Conservation (phyloP, 371 early-diverging fungal species). For the Basidiobolus meristosporus region DNA sequence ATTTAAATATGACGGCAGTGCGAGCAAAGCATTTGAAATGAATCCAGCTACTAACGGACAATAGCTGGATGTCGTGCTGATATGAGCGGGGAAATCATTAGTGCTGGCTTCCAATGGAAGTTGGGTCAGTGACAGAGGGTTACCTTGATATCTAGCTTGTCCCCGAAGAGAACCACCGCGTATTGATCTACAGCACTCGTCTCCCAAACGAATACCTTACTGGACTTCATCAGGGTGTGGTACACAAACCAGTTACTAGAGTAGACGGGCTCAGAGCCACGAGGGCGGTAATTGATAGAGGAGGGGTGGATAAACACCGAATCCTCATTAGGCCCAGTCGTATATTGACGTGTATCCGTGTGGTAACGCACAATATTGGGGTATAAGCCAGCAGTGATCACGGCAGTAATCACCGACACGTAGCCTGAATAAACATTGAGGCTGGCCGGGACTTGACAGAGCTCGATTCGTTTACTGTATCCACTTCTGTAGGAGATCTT, state of each 20-base stretch:
- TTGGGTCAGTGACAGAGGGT: too few relatives aligned
- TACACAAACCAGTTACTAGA: slow-evolving; percentile 21
- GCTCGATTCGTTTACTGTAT: slow-evolving; percentile 7
- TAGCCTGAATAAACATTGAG: slow-evolving; percentile 20
- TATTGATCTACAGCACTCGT: slow-evolving; percentile 21
- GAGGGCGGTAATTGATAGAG: slow-evolving; percentile 16
- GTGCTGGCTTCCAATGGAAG: not conserved
- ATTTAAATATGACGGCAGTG: slow-evolving; percentile 32
- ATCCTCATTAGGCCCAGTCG: slow-evolving; percentile 11
- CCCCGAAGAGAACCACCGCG: slow-evolving; percentile 27
- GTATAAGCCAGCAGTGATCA: slow-evolving; percentile 40
- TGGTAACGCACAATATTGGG: slow-evolving; percentile 29
- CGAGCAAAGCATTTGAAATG: slow-evolving; percentile 35
- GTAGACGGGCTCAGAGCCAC: slow-evolving; percentile 1
- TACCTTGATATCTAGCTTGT: slow-evolving; percentile 29
- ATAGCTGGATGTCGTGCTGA: slow-evolving; percentile 28
- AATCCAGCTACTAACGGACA: slow-evolving; percentile 38
- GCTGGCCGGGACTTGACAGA: slow-evolving; percentile 19
- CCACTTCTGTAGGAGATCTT: slow-evolving; percentile 1
- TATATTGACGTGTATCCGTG: slow-evolving; percentile 6
- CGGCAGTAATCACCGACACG: slow-evolving; percentile 35
- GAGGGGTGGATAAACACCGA: slow-evolving; percentile 33
- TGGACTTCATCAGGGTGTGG: slow-evolving; percentile 29
- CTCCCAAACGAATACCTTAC: slow-evolving; percentile 30
- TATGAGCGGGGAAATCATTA: slow-evolving; percentile 1